Evolutionary conservation across 2,329 filamentous ascomycete species (phyloP).

Genomic region (Calcarisporium arbuscula): DNA sequence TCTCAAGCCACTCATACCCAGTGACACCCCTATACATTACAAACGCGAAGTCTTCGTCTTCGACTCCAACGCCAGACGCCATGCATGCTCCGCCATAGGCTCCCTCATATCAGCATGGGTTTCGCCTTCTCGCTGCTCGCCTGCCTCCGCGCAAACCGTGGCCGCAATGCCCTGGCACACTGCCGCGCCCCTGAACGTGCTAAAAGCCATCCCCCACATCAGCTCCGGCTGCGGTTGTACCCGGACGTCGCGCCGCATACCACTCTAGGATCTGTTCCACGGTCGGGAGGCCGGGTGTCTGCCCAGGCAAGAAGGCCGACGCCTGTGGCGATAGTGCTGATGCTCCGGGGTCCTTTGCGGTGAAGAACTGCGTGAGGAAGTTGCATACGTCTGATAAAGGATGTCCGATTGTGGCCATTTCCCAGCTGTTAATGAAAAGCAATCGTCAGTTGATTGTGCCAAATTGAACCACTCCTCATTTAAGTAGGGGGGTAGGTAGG

Average conservation of each 20-base stretch:
- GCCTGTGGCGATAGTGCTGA: conserved; percentile 20
- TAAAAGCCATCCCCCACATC: conserved; percentile 56
- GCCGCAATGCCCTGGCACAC: conserved; percentile 88
- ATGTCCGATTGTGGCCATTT: conserved; percentile 97
- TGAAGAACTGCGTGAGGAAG: conserved; percentile 44
- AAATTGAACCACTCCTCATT: too few relatives aligned
- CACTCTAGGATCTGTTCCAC: conserved; percentile 34
- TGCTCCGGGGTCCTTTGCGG: conserved; percentile 19
- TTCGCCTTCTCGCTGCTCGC: conserved; percentile 81
- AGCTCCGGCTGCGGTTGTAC: conserved; percentile 60
- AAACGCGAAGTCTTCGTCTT: too few relatives aligned
- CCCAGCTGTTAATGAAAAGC: conserved; percentile 56
- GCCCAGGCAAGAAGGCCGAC: conserved; percentile 54
- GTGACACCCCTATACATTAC: too few relatives aligned
- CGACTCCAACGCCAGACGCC: conserved; percentile 58
- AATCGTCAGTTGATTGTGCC: conserved; percentile 1
- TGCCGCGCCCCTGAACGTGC: conserved; percentile 52
- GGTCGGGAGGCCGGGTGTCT: conserved; percentile 56
- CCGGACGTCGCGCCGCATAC: conserved; percentile 48
- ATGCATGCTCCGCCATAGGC: conserved; percentile 72
- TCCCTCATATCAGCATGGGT: conserved; percentile 63
- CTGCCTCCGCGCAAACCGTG: conserved; percentile 73
- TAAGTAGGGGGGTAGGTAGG: background rate
- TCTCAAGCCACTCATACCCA: too few relatives aligned
- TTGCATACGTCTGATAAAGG: conserved; percentile 88